phyloP scores from a whole-genome alignment of 208 protist species.

The Trichomonas tenax region DNA sequence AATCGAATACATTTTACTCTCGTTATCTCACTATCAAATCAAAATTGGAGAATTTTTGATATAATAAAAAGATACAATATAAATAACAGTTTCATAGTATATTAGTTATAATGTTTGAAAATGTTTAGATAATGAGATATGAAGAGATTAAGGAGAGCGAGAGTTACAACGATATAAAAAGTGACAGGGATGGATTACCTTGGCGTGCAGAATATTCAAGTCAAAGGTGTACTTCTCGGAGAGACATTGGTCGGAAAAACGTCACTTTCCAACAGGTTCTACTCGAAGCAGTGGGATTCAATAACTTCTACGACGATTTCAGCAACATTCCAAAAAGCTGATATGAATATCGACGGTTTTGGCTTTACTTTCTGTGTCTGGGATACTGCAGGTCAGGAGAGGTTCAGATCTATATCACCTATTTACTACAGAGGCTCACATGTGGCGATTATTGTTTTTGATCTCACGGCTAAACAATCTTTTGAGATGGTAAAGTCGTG shows the following conservation, averaged over 20 bases:
- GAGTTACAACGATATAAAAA: too few species aligned
- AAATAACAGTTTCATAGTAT: too few species aligned
- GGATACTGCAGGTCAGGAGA: neutral
- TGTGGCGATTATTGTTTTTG: neutral
- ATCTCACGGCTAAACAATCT: neutral
- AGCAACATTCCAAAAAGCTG: neutral
- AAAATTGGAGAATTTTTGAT: too few species aligned
- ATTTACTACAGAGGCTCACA: neutral
- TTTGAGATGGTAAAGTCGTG: neutral
- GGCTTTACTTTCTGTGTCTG: neutral
- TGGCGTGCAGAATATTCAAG: neutral
- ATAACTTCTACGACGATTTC: neutral
- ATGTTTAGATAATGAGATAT: too few species aligned
- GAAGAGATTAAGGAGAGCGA: too few species aligned
- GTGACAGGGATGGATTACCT: neutral
- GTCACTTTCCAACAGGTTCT: neutral
- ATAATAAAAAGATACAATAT: too few species aligned
- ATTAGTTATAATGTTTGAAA: too few species aligned
- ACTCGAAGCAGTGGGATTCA: neutral
- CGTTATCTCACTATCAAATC: too few species aligned
- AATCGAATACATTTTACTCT: too few species aligned
- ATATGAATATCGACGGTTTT: neutral
- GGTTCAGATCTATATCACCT: neutral
- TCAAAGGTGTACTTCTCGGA: neutral
- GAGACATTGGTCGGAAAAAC: neutral